These are phyloP conservation scores for Cercospora sp. DNA, from an alignment of 2,329 filamentous ascomycete species.

Conservation along the genomic window DNA sequence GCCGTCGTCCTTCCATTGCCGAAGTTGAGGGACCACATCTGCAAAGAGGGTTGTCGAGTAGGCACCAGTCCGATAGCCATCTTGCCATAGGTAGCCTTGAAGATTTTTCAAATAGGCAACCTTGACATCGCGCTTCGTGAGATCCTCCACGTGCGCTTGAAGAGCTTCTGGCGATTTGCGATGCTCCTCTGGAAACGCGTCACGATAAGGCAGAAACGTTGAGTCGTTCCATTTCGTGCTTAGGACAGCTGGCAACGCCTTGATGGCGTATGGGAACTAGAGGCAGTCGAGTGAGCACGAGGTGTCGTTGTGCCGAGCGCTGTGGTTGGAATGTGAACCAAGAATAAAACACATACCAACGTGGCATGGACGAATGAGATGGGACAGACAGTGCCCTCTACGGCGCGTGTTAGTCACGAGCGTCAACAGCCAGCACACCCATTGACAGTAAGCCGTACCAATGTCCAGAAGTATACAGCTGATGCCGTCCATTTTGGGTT, in stretches of 20 bases:
- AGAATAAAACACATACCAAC: conserved; percentile 60
- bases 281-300: conserved; percentile 12
- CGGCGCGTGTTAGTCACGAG: conserved; percentile 19
- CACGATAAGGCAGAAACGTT: conserved; percentile 65
- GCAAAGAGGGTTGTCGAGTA: conserved; percentile 72
- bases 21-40: conserved; percentile 62
- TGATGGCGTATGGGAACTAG: conserved; percentile 74
- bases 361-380: conserved; percentile 84
- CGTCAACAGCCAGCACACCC: neutral
- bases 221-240: conserved; percentile 66
- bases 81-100: conserved; percentile 76
- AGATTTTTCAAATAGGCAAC: conserved; percentile 74
- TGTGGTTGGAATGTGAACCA: conserved; percentile 11
- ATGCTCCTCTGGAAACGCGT: conserved; percentile 68
- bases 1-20: conserved; percentile 58
- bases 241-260: conserved; percentile 64
- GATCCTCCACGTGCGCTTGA: conserved; percentile 66
- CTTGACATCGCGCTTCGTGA: conserved; percentile 73
- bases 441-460: conserved; percentile 31
- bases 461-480: conserved; percentile 42
- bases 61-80: conserved; percentile 68
- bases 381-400: conserved; percentile 79
- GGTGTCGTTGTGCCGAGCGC: conserved; percentile 4
- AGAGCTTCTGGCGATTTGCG: conserved; percentile 60
- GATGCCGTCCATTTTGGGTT: conserved; percentile 31